Conservation (phyloP, 176 grass and related monocot species). For the Carex parvula region DNA sequence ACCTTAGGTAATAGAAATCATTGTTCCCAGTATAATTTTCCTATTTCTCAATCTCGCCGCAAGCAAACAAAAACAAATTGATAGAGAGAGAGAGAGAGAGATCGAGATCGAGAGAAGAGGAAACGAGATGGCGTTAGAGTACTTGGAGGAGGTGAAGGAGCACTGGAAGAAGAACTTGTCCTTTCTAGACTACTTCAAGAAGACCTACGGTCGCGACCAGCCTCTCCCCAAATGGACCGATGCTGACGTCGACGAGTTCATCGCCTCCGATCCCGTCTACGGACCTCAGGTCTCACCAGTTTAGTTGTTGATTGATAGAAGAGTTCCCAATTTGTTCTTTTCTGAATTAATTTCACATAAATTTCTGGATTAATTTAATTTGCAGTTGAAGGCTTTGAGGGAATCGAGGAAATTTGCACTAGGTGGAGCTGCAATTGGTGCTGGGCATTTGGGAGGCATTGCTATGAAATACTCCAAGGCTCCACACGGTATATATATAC, state of each 20-base stretch:
- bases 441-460: constrained; percentile 68
- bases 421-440: constrained; percentile 54
- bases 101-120: constrained; percentile 7
- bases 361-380: neutral
- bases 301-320: neutral
- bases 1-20: too few relatives aligned
- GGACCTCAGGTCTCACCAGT: constrained; percentile 56
- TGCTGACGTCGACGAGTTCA: constrained; percentile 86
- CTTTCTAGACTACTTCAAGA: constrained; percentile 98
- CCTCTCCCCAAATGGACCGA: constrained; percentile 81
- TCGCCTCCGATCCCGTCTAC: constrained; percentile 76
- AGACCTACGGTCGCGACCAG: constrained; percentile 68
- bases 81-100: constrained; percentile 16
- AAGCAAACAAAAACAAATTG: neutral
- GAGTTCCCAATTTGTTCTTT: neutral
- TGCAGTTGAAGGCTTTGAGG: constrained; percentile 71
- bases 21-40: neutral
- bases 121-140: constrained; percentile 51
- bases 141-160: constrained; percentile 77
- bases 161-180: constrained; percentile 90
- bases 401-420: constrained; percentile 78
- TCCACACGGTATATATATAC: constrained; percentile 64
- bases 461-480: constrained; percentile 84
- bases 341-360: neutral
- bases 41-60: neutral